Conservation (phyloP, 2,329 filamentous ascomycete genomes). For the Paecilomyces variotii region DNA sequence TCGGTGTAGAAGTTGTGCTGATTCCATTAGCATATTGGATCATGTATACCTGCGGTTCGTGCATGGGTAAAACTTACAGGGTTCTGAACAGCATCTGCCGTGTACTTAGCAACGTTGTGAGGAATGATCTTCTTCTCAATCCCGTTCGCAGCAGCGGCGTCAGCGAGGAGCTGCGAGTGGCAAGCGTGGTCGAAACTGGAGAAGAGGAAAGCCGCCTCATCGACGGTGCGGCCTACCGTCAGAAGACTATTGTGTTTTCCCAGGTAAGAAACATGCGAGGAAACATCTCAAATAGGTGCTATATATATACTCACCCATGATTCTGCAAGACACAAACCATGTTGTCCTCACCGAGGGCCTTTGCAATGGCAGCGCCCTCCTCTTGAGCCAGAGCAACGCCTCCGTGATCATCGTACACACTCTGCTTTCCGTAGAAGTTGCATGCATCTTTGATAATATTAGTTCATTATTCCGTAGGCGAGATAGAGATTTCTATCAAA, state of each 20-base stretch:
- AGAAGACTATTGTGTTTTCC: conserved; percentile 19
- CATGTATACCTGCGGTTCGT: neutral
- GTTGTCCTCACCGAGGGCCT: conserved; percentile 31
- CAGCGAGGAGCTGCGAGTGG: conserved; percentile 33
- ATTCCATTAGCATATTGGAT: conserved; percentile 4
- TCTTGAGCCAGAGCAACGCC: conserved; percentile 34
- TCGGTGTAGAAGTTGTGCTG: conserved; percentile 33
- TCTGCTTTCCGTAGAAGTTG: conserved; percentile 30
- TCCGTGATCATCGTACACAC: conserved; percentile 33
- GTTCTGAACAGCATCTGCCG: conserved; percentile 27
- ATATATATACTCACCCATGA: conserved; percentile 23
- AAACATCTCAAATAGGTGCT: neutral
- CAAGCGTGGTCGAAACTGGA: conserved; percentile 35
- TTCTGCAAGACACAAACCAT: conserved; percentile 36
- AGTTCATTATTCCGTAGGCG: neutral
- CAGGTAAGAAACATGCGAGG: conserved; percentile 11
- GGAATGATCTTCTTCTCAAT: conserved; percentile 27
- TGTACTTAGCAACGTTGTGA: conserved; percentile 26
- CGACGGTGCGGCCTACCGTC: conserved; percentile 33
- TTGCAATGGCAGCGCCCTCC: conserved; percentile 30
- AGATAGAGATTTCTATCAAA: neutral
- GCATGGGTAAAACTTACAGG: conserved; percentile 16
- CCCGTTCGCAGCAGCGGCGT: conserved; percentile 33
- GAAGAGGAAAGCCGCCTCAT: conserved; percentile 34
- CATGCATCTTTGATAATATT: conserved; percentile 22